These are phyloP conservation scores for Phylloporus sp. DNA, from an alignment of 768 basidiomycete species.

Conservation along the genomic window DNA sequence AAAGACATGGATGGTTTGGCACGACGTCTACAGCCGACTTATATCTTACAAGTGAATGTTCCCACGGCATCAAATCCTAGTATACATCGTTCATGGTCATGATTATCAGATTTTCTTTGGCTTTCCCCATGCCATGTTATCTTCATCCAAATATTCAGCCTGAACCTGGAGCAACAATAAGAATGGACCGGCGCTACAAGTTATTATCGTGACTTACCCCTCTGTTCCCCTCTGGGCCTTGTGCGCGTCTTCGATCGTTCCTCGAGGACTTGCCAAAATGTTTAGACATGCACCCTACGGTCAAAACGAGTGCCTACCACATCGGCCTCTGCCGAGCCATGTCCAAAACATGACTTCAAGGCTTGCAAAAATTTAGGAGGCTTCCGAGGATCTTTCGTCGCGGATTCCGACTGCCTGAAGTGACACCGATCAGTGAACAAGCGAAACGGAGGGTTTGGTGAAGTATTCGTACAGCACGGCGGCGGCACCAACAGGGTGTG, in stretches of 20 bases:
- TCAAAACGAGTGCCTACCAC: conserved; percentile 9
- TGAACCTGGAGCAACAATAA: conserved; percentile 7
- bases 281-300: not conserved
- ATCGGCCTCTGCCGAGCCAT: conserved; percentile 7
- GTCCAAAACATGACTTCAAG: conserved; percentile 22
- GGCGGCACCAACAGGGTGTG: not conserved
- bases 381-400: conserved; percentile 7
- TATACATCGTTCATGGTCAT: no score
- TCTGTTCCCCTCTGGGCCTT: conserved; percentile 16
- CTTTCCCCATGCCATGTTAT: conserved; percentile 27
- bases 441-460: not conserved
- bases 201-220: conserved; percentile 10
- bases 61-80: conserved; percentile 1
- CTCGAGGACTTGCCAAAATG: conserved; percentile 12
- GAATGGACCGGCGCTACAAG: not conserved
- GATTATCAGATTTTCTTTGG: conserved; percentile 9
- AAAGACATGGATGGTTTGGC: no score
- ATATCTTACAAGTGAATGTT: not conserved
- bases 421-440: not conserved
- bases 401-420: conserved; percentile 4
- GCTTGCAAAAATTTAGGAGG: conserved; percentile 4
- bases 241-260: conserved; percentile 10
- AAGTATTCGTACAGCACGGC: conserved; percentile 1
- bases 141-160: conserved; percentile 25
- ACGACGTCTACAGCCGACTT: not conserved